These are phyloP conservation scores for Floccularia luteovirens DNA, from an alignment of 768 basidiomycete species.

Conservation along the genomic window DNA sequence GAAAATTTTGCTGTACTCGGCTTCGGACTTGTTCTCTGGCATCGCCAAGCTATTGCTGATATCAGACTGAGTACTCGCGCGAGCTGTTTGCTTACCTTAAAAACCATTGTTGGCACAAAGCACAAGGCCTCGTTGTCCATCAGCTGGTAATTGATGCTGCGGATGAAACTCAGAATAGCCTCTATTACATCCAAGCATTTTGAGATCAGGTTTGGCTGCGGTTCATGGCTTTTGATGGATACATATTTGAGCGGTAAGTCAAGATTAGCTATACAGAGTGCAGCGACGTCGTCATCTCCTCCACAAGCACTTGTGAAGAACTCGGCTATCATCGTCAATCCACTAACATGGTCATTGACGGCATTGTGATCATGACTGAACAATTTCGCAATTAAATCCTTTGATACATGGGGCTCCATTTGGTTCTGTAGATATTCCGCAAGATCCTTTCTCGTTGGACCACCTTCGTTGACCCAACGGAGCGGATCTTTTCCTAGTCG, in stretches of 20 bases:
- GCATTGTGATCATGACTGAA: constrained; percentile 97
- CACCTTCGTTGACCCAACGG: constrained; percentile 83
- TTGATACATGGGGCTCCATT: constrained; percentile 81
- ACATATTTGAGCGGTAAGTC: constrained; percentile 92
- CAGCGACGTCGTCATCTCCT: constrained; percentile 51
- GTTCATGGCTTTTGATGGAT: constrained; percentile 83
- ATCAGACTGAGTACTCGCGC: constrained; percentile 1
- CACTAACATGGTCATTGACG: constrained; percentile 86
- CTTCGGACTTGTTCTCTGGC: constrained; percentile 73
- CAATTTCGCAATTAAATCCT: constrained; percentile 65
- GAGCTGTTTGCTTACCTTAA: constrained; percentile 53
- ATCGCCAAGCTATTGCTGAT: constrained; percentile 73
- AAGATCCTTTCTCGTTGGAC: constrained; percentile 79
- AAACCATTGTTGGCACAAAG: constrained; percentile 83
- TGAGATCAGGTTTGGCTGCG: constrained; percentile 82
- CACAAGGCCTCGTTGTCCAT: constrained; percentile 82
- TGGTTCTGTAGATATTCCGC: constrained; percentile 81
- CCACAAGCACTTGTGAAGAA: constrained; percentile 57
- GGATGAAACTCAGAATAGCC: constrained; percentile 68
- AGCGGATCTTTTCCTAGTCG: constrained; percentile 69
- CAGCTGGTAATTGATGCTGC: constrained; percentile 65
- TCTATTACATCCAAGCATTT: constrained; percentile 88
- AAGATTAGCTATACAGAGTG: constrained; percentile 74
- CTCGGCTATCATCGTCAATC: constrained; percentile 65
- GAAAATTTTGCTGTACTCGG: constrained; percentile 80